Conservation (phyloP, 2,329 filamentous ascomycete species). For the Fulvia fulva region DNA sequence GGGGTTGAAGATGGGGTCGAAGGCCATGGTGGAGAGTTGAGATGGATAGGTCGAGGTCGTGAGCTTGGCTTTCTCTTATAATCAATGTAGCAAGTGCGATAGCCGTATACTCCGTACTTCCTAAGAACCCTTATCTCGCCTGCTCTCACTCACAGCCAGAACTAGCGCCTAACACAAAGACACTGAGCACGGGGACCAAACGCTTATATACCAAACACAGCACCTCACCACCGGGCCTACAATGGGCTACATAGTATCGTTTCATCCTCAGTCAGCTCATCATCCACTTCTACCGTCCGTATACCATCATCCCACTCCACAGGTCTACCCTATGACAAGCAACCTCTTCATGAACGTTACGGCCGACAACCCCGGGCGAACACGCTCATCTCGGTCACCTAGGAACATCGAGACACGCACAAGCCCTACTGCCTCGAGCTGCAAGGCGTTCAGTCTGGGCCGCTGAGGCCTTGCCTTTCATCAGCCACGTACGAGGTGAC, state of each 20-base stretch:
- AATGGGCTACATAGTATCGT: no score
- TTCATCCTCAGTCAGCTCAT: neutral
- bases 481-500: no score
- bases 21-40: neutral
- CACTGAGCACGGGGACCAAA: neutral
- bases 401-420: neutral
- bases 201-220: neutral
- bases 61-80: no score
- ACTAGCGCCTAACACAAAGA: neutral
- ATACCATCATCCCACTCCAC: neutral
- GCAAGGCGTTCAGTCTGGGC: no score
- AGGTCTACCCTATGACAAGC: neutral
- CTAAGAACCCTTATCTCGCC: no score
- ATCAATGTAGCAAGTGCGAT: no score
- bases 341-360: neutral
- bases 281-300: neutral
- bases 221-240: no score
- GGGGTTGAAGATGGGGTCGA: slow-evolving; percentile 3
- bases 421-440: no score
- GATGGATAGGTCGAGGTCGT: neutral
- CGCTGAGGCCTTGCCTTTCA: no score
- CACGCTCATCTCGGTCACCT: no score
- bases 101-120: no score
- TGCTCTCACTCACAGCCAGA: no score
- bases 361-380: neutral